These are phyloP conservation scores for Podospora comata DNA, from an alignment of 495 filamentous ascomycete genomes.

Conservation along the genomic window DNA sequence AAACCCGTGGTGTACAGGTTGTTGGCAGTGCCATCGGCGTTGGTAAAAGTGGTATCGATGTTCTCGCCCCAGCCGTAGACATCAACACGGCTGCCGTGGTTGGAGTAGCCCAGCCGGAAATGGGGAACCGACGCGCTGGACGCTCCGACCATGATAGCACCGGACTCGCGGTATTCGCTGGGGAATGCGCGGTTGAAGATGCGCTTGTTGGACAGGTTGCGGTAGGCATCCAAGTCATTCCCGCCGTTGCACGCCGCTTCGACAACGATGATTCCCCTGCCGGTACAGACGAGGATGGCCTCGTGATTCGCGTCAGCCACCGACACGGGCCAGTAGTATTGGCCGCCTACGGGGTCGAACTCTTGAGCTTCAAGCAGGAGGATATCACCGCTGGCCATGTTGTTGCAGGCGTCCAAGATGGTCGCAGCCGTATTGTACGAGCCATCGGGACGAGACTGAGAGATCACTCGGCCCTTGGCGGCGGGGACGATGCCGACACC, in stretches of 20 bases:
- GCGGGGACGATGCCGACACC: slow-evolving; percentile 23
- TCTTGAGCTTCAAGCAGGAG: slow-evolving; percentile 25
- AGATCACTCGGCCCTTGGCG: slow-evolving; percentile 18
- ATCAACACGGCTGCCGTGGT: slow-evolving; percentile 23
- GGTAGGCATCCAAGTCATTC: slow-evolving; percentile 19
- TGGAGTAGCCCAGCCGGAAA: slow-evolving; percentile 13
- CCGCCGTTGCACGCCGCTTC: slow-evolving; percentile 23
- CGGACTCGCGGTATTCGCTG: slow-evolving; percentile 24
- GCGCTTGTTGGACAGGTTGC: slow-evolving; percentile 8
- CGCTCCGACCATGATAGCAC: slow-evolving; percentile 22
- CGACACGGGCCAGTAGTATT: slow-evolving; percentile 23
- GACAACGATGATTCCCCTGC: slow-evolving; percentile 24
- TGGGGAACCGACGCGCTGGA: slow-evolving; percentile 13
- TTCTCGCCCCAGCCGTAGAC: slow-evolving; percentile 21
- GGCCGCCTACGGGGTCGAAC: slow-evolving; percentile 10
- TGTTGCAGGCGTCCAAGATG: slow-evolving; percentile 21
- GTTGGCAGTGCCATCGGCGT: background rate
- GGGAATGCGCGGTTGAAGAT: slow-evolving; percentile 18
- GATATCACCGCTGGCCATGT: slow-evolving; percentile 20
- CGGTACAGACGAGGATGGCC: slow-evolving; percentile 18
- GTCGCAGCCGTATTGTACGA: slow-evolving; percentile 18
- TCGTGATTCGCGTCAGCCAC: slow-evolving; percentile 21
- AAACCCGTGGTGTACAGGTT: slow-evolving; percentile 17
- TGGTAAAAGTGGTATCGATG: slow-evolving; percentile 17
- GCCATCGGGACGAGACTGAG: slow-evolving; percentile 6